Evolutionary conservation across 768 basidiomycete species (phyloP), one percentile per base, ranked within the genome.

Genomic region (Lentinula edodes): DNA sequence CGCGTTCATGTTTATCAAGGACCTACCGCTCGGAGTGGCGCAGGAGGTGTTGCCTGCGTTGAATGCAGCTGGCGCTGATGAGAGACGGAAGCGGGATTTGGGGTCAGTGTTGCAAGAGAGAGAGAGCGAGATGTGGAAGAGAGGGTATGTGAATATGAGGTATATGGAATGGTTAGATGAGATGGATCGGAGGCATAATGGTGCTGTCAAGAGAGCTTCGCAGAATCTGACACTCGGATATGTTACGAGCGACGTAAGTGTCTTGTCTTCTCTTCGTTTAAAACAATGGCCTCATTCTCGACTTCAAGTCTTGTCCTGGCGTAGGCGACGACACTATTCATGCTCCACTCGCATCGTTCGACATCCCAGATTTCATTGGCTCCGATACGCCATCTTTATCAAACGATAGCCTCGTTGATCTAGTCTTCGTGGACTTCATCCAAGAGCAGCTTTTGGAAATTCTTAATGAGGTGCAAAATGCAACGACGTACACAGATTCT

Each of bases 371-470:
- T 66, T 91, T 85, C 68, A 78, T 91, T 61, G 78, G 77, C 15
- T 87, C 86, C 0, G 71, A 76, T 32, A 69, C 82, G 2, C 87
- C 89, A 1, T 58, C 56, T 2, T 16, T 32, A 45, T 34, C 41
- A 2, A 68, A 75, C 23, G 79, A 85, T 13, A 62, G 83, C 0
- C 74, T 74, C 0, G 78, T 93, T 63, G 91, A 93, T 66, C 79
- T 93, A 20, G 86, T 93, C 38, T 93, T 92, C 70, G 78, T 88
- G 52, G 77, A 87, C 70, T 93, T 91, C 71, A 85, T 91, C 67
- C 74, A 80, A 67, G 58, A 66, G 5, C 74, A 82, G 63, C 67
- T 89, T 32, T 63, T 90, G 61, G 43, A 64, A 5, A 80, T 83
- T 32, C 68, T 91, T 56, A 93, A 93, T 66, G 39, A 53, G 1